phyloP scores from a whole-genome alignment of 306 rosid species.

The Trifolium fragiferum region DNA sequence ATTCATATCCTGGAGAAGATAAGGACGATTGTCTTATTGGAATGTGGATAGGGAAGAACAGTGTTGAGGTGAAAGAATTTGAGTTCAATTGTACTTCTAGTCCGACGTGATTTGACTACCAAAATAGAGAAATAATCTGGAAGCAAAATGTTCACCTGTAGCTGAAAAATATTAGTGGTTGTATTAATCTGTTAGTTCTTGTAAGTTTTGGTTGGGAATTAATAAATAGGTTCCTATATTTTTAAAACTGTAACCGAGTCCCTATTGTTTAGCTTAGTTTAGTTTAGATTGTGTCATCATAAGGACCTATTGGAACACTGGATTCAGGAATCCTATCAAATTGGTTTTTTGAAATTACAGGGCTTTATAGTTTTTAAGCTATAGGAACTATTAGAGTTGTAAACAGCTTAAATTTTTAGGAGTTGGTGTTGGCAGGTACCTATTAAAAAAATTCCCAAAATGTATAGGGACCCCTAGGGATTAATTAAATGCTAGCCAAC shows the following conservation, averaged over 20 bases:
- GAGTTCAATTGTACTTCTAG: conserved; percentile 23
- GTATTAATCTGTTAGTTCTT: conserved; percentile 9
- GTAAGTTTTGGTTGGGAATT: conserved; percentile 12
- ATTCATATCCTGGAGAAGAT: conserved; percentile 93
- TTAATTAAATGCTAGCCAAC: conserved; percentile 19
- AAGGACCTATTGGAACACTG: conserved; percentile 15
- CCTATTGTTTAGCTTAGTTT: conserved; percentile 9
- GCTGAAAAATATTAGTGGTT: conserved; percentile 31
- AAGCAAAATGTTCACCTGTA: conserved; percentile 14
- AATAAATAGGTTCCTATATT: conserved; percentile 17
- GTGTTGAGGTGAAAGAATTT: conserved; percentile 76
- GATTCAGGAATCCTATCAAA: conserved; percentile 17
- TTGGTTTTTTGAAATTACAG: background rate
- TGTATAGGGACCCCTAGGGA: background rate
- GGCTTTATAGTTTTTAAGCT: conserved; percentile 19
- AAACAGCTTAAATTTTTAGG: conserved; percentile 17
- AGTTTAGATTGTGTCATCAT: background rate
- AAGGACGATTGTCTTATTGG: conserved; percentile 83
- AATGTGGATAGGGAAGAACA: conserved; percentile 91
- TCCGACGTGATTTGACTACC: conserved; percentile 24
- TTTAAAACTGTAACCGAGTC: conserved; percentile 23
- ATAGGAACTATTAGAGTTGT: conserved; percentile 19
- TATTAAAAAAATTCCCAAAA: conserved; percentile 10
- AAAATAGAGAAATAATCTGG: conserved; percentile 34
- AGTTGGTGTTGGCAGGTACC: conserved; percentile 10